phyloP scores from a whole-genome alignment of 2,329 filamentous ascomycete genomes.

The Lecanicillium sp. region DNA sequence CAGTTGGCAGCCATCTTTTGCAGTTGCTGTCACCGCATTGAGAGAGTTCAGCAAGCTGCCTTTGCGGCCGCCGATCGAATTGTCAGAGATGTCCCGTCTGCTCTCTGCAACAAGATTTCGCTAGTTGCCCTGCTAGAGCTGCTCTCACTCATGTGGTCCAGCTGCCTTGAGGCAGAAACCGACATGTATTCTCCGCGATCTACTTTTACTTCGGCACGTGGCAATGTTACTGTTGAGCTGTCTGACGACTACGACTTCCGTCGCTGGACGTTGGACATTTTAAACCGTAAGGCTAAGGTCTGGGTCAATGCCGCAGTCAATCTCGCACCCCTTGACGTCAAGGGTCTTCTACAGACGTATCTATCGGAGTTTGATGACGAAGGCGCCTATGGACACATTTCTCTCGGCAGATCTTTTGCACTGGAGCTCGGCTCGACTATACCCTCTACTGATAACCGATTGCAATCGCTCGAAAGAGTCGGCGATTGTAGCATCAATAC shows the following conservation, averaged over 20 bases:
- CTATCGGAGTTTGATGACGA: conserved; percentile 92
- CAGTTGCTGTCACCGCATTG: conserved; percentile 87
- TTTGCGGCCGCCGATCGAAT: conserved; percentile 78
- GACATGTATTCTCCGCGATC: conserved; percentile 87
- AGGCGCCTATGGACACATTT: conserved; percentile 82
- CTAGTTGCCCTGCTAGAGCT: conserved; percentile 90
- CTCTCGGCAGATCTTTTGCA: conserved; percentile 87
- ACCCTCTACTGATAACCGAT: conserved; percentile 74
- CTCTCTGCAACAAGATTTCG: conserved; percentile 80
- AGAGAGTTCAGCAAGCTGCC: conserved; percentile 82
- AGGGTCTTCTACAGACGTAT: conserved; percentile 92
- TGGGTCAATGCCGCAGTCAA: conserved; percentile 80
- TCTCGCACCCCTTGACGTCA: conserved; percentile 84
- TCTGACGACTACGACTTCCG: conserved; percentile 87
- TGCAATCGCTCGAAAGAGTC: conserved; percentile 71
- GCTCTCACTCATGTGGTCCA: conserved; percentile 88
- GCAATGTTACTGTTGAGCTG: conserved; percentile 76
- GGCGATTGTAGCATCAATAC: conserved; percentile 75
- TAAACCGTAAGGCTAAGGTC: conserved; percentile 66
- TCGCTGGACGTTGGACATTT: conserved; percentile 65
- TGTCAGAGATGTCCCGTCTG: conserved; percentile 75
- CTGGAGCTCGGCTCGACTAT: conserved; percentile 85
- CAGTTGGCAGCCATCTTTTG: conserved; percentile 82
- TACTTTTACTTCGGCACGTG: conserved; percentile 67
- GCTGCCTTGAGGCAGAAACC: conserved; percentile 87